Conservation (phyloP, 139 green algal species). For the Asterochloris sp. region DNA sequence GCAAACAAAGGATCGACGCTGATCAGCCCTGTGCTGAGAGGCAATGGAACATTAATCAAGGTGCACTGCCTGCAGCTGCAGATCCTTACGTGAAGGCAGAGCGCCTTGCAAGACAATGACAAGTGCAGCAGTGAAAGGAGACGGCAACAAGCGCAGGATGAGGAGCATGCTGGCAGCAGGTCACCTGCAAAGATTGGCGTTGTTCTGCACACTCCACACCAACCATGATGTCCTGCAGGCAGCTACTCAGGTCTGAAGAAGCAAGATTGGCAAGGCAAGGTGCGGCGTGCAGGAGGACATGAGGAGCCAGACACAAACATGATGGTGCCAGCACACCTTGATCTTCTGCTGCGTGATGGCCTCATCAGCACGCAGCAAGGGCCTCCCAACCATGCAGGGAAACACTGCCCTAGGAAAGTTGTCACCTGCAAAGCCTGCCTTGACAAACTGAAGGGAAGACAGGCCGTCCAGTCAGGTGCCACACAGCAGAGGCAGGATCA, state of each 20-base stretch:
- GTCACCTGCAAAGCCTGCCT: constrained; percentile 68
- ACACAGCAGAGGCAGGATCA: background rate
- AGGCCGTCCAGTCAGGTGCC: background rate
- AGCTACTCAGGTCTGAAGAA: background rate
- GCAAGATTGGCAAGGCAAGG: background rate
- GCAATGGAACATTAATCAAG: too few species aligned
- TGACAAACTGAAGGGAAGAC: constrained; percentile 50
- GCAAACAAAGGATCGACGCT: too few species aligned
- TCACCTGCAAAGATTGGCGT: constrained; percentile 23
- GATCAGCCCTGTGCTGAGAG: too few species aligned
- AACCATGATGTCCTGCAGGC: constrained; percentile 46
- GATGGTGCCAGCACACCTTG: background rate
- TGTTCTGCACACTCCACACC: constrained; percentile 39
- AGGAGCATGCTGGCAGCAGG: too few species aligned
- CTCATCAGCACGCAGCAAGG: constrained; percentile 13
- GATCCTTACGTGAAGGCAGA: too few species aligned
- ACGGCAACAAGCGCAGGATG: too few species aligned
- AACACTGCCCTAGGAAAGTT: constrained; percentile 53
- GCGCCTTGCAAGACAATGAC: too few species aligned
- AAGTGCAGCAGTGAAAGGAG: too few species aligned
- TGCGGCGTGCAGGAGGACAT: background rate
- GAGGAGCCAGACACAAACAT: background rate
- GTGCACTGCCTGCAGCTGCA: too few species aligned
- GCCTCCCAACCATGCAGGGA: constrained; percentile 57
- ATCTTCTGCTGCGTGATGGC: background rate